Evolutionary conservation across 108 stramenopile species (phyloP).

Genomic region (Seminavis robusta): DNA sequence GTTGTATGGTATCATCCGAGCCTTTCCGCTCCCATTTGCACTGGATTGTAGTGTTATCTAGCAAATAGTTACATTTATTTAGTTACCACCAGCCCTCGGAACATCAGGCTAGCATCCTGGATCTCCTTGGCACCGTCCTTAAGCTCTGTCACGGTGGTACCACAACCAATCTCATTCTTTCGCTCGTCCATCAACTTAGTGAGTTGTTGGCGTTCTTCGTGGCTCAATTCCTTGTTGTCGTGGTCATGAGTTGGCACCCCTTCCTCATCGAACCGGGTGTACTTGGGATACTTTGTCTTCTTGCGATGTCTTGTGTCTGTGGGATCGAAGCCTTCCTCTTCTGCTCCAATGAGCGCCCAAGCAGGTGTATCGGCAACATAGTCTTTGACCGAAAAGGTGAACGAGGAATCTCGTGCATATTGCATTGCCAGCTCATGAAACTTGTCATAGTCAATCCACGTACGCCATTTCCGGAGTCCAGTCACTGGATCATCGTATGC

Average conservation of each 20-base stretch:
- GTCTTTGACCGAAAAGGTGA: slow-evolving; percentile 77
- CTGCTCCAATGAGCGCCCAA: slow-evolving; percentile 91
- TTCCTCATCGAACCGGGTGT: slow-evolving; percentile 62
- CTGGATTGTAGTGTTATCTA: too few relatives aligned
- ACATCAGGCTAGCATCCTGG: slow-evolving; percentile 85
- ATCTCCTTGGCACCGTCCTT: slow-evolving; percentile 70
- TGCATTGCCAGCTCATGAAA: slow-evolving; percentile 75
- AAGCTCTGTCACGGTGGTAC: slow-evolving; percentile 66
- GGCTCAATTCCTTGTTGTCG: slow-evolving; percentile 42
- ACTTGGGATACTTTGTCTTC: slow-evolving; percentile 79
- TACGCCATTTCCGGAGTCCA: slow-evolving; percentile 81
- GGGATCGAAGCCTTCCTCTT: slow-evolving; percentile 95
- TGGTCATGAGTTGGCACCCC: slow-evolving; percentile 86
- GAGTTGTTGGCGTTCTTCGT: slow-evolving; percentile 48
- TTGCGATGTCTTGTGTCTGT: slow-evolving; percentile 79
- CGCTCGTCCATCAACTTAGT: slow-evolving; percentile 58
- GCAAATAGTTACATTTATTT: slow-evolving; percentile 39
- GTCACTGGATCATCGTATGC: slow-evolving; percentile 51
- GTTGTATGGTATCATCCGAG: too few relatives aligned
- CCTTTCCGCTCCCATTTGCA: too few relatives aligned
- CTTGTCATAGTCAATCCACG: slow-evolving; percentile 96
- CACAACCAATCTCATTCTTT: slow-evolving; percentile 59
- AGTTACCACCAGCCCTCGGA: slow-evolving; percentile 59
- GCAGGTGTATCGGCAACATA: slow-evolving; percentile 84
- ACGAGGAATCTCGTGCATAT: slow-evolving; percentile 51